A percentile compares a stretch with the other conserved stretches of the same genome.
These are phyloP conservation scores for Penicillium malachiteum DNA, from an alignment of 495 filamentous ascomycete genomes.

Conservation along the genomic window DNA sequence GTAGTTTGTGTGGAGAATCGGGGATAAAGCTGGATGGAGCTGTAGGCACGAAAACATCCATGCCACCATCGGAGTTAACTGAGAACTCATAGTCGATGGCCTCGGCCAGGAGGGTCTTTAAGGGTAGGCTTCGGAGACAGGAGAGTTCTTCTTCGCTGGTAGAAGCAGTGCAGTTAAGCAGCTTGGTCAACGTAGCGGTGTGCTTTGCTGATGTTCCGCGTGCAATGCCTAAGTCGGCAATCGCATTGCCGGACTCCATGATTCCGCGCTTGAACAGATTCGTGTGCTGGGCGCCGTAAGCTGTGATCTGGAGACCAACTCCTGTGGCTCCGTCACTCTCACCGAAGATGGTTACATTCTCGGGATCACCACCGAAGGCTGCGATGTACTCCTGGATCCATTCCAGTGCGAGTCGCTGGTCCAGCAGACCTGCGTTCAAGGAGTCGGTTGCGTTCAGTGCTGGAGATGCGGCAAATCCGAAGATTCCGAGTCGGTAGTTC, in stretches of 20 bases:
- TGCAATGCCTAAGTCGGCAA: constrained; percentile 5
- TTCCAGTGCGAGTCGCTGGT: constrained; percentile 12
- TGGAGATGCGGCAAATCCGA: constrained; percentile 15
- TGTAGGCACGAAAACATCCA: constrained; percentile 9
- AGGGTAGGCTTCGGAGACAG: constrained; percentile 9
- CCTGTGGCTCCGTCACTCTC: constrained; percentile 14
- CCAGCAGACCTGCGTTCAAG: constrained; percentile 13
- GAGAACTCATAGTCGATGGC: constrained; percentile 4
- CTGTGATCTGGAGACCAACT: constrained; percentile 14
- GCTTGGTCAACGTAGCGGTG: constrained; percentile 7
- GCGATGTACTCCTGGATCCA: constrained; percentile 16
- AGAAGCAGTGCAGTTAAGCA: constrained; percentile 10
- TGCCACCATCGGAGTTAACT: background rate
- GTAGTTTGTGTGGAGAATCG: constrained; percentile 11
- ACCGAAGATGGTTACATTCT: constrained; percentile 18
- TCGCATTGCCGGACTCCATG: constrained; percentile 13
- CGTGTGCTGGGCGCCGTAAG: constrained; percentile 7
- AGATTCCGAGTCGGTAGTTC: constrained; percentile 16
- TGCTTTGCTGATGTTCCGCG: constrained; percentile 3
- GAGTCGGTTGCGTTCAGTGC: constrained; percentile 7
- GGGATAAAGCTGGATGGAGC: constrained; percentile 13
- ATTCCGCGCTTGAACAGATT: constrained; percentile 12
- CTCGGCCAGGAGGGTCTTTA: constrained; percentile 1
- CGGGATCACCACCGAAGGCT: constrained; percentile 17
- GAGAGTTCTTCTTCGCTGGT: constrained; percentile 7